These are phyloP conservation scores for Daedaleopsis nitida DNA, from an alignment of 768 basidiomycete species.

Conservation along the genomic window DNA sequence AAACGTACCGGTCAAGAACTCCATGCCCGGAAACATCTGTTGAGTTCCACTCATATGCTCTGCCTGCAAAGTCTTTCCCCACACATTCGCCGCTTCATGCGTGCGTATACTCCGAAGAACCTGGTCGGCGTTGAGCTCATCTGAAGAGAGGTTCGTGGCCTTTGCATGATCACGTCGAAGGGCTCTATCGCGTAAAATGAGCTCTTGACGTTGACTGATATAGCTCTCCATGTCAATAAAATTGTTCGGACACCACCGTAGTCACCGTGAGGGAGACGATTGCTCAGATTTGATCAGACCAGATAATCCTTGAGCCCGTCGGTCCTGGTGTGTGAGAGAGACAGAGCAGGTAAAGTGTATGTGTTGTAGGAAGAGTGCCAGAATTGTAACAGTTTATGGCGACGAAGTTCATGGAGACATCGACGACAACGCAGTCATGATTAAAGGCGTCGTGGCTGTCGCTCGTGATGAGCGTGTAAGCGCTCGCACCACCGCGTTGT, in stretches of 20 bases:
- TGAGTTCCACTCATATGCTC: slow-evolving; percentile 40
- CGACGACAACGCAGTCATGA: too few relatives aligned
- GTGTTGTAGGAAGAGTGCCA: too few relatives aligned
- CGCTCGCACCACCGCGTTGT: too few relatives aligned
- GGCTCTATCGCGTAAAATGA: slow-evolving; percentile 31
- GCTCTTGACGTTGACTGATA: slow-evolving; percentile 21
- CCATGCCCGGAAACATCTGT: slow-evolving; percentile 78
- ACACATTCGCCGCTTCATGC: slow-evolving; percentile 56
- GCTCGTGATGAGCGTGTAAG: too few relatives aligned
- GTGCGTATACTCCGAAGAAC: slow-evolving; percentile 57
- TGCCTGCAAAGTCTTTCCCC: slow-evolving; percentile 48
- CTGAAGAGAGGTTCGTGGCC: slow-evolving; percentile 8
- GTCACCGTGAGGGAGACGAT: too few relatives aligned
- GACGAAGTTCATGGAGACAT: too few relatives aligned
- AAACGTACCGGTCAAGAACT: slow-evolving; percentile 64
- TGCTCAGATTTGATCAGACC: neutral
- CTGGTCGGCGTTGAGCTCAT: slow-evolving; percentile 57
- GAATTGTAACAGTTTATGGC: too few relatives aligned
- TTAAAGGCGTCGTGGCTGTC: too few relatives aligned
- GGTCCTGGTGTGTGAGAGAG: neutral
- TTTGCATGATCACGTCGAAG: slow-evolving; percentile 27
- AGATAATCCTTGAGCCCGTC: neutral
- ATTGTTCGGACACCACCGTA: too few relatives aligned
- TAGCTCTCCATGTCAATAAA: slow-evolving; percentile 25
- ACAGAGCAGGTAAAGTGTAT: too few relatives aligned